Evolutionary conservation across 2,329 filamentous ascomycete genomes (phyloP).

Genomic region (Calonectria henricotiae): DNA sequence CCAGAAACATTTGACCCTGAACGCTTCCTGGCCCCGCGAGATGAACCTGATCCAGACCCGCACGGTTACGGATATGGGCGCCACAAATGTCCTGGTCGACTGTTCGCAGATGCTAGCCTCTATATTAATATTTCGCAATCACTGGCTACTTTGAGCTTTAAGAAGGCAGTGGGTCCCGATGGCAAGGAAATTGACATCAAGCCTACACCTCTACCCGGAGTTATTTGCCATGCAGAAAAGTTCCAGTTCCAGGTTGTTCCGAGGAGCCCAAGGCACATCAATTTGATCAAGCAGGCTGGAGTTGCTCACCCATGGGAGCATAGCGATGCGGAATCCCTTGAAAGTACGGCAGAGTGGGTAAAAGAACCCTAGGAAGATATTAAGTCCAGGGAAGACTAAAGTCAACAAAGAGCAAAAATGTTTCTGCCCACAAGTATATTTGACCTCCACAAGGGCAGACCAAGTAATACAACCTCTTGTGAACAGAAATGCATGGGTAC

Average conservation of each 20-base stretch:
- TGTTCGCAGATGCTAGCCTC: slow-evolving; percentile 54
- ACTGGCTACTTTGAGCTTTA: slow-evolving; percentile 65
- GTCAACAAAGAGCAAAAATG: background rate
- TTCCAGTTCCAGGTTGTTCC: slow-evolving; percentile 3
- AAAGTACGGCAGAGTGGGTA: slow-evolving; percentile 2
- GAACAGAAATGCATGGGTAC: background rate
- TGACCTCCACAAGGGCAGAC: background rate
- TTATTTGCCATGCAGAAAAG: slow-evolving; percentile 4
- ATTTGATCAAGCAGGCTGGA: background rate
- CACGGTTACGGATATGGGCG: slow-evolving; percentile 59
- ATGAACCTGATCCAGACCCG: slow-evolving; percentile 52
- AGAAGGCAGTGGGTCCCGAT: slow-evolving; percentile 49
- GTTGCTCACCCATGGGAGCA: slow-evolving; percentile 6
- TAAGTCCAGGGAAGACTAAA: no score
- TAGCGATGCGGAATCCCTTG: background rate
- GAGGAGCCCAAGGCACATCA: background rate
- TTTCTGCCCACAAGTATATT: no score
- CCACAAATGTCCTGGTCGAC: slow-evolving; percentile 56
- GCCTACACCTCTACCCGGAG: background rate
- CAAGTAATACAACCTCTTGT: background rate
- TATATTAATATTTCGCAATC: slow-evolving; percentile 60
- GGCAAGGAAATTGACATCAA: slow-evolving; percentile 56
- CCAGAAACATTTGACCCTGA: slow-evolving; percentile 53
- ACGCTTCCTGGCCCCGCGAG: slow-evolving; percentile 30
- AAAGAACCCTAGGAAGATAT: background rate